These are phyloP conservation scores for Beauveria sp. DNA, from an alignment of 2,329 filamentous ascomycete genomes.

Conservation along the genomic window DNA sequence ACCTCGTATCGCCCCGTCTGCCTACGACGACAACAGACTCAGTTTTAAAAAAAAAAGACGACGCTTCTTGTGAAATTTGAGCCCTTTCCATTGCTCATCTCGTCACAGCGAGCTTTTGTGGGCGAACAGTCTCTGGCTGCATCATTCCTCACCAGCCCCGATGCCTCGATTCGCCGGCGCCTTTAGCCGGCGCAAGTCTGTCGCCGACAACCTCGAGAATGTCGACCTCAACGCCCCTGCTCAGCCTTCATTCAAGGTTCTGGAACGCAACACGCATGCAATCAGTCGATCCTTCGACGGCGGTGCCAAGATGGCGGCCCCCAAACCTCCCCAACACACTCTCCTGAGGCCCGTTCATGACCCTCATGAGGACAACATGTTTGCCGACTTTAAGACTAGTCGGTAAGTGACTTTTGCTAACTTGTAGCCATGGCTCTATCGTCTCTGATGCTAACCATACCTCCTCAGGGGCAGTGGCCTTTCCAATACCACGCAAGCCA, in stretches of 20 bases:
- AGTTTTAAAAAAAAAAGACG: background rate
- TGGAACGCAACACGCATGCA: slow-evolving; percentile 43
- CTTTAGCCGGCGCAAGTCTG: slow-evolving; percentile 53
- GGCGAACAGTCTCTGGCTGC: slow-evolving; percentile 5
- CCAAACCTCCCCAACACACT: slow-evolving; percentile 25
- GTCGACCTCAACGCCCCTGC: slow-evolving; percentile 32
- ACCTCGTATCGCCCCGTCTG: slow-evolving; percentile 11
- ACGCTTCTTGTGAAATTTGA: background rate
- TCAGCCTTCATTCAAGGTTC: slow-evolving; percentile 49
- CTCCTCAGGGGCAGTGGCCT: slow-evolving; percentile 47
- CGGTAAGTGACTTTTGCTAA: slow-evolving; percentile 37
- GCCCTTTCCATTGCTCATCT: background rate
- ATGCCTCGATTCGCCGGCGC: slow-evolving; percentile 57
- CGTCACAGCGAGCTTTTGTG: background rate
- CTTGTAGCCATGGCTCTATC: slow-evolving; percentile 1
- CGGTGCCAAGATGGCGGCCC: slow-evolving; percentile 35
- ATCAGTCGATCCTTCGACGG: slow-evolving; percentile 43
- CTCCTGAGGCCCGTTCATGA: slow-evolving; percentile 30
- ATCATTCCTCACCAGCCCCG: slow-evolving; percentile 25
- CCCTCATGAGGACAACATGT: slow-evolving; percentile 48
- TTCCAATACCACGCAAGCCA: slow-evolving; percentile 53
- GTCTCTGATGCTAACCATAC: slow-evolving; percentile 15
- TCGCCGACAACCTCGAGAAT: slow-evolving; percentile 48
- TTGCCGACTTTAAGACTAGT: slow-evolving; percentile 46
- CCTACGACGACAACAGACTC: background rate